These are phyloP conservation scores for Alisma plantagoaquatica DNA, from an alignment of 106 monocot genomes.

Conservation along the genomic window DNA sequence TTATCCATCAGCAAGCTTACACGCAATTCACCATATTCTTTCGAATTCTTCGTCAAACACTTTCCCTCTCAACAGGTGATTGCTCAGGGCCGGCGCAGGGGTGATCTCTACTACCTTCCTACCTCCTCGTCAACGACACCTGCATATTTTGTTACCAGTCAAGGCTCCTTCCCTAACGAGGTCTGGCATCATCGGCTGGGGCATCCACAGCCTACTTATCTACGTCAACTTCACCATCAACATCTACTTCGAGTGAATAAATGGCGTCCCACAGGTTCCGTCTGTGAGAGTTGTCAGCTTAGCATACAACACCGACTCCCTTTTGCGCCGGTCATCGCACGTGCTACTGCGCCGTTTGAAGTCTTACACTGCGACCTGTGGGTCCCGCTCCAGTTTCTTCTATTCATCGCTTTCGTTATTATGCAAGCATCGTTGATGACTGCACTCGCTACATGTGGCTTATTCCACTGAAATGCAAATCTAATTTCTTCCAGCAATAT, in stretches of 20 bases:
- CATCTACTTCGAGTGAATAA: neutral
- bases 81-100: neutral
- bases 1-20: neutral
- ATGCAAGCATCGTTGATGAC: neutral
- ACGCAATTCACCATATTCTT: neutral
- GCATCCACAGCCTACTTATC: neutral
- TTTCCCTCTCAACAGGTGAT: neutral
- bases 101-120: neutral
- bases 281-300: too few relatives aligned
- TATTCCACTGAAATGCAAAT: neutral
- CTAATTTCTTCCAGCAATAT: neutral
- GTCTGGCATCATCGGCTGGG: neutral
- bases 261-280: too few relatives aligned
- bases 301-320: too few relatives aligned
- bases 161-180: neutral
- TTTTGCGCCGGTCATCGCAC: neutral
- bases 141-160: neutral
- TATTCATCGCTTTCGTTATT: neutral
- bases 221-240: neutral
- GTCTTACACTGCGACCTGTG: neutral
- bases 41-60: neutral
- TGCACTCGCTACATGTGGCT: neutral
- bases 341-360: neutral
- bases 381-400: conserved; percentile 1
- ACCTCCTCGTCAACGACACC: too few relatives aligned